Percentiles rank a stretch among this genome's conserved stretches.
Conservation (phyloP, 192 early-diverging fungal genomes). For the Rhizophagus prolifer region DNA sequence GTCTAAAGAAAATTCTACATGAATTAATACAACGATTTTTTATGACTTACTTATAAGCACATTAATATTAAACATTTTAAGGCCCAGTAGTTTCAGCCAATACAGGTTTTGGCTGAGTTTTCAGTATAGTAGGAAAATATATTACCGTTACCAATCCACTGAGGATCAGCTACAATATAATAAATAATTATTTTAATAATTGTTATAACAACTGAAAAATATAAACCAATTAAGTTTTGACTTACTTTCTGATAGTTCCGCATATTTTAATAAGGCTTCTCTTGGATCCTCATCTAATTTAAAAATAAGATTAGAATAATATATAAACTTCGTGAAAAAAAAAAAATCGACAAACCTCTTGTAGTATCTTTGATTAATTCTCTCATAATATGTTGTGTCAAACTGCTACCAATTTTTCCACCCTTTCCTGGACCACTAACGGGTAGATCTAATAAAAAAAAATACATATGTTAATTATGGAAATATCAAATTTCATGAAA, state of each 20-base stretch:
- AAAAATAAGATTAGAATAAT: constrained; percentile 11
- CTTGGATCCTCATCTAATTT: constrained; percentile 86
- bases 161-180: constrained; percentile 59
- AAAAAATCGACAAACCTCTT: constrained; percentile 37
- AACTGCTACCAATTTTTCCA: constrained; percentile 80
- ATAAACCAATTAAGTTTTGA: neutral
- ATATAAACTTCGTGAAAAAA: constrained; percentile 29
- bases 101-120: constrained; percentile 71
- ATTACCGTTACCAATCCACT: constrained; percentile 69
- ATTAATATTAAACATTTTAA: neutral
- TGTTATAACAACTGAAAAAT: neutral
- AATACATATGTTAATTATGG: neutral
- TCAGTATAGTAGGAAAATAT: constrained; percentile 1
- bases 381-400: constrained; percentile 86
- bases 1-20: too few relatives aligned
- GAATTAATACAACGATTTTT: too few relatives aligned
- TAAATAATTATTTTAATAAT: neutral
- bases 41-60: neutral
- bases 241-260: constrained; percentile 62
- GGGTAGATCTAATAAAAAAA: constrained; percentile 54
- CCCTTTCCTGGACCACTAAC: constrained; percentile 79
- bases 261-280: constrained; percentile 87
- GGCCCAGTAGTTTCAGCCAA: constrained; percentile 57
- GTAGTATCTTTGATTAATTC: constrained; percentile 67
- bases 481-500: constrained; percentile 8